Evolutionary conservation across 148 eudicot genomes (phyloP).

Genomic region (Rhododendron ovatum): DNA sequence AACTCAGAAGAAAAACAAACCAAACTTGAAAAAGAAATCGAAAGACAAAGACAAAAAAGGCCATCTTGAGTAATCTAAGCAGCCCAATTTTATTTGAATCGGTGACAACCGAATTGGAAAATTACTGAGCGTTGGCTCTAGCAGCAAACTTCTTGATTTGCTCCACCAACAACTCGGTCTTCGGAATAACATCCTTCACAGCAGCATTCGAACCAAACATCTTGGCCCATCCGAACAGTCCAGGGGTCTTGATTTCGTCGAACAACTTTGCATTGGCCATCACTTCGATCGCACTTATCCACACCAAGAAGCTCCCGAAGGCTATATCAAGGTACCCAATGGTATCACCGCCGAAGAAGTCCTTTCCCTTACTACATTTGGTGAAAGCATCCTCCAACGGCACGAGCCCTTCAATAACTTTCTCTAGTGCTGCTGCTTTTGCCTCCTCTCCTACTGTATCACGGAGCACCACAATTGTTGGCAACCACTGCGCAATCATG

Average conservation of each 20-base stretch:
- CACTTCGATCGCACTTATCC: constrained; percentile 18
- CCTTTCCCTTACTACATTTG: constrained; percentile 27
- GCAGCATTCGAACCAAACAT: constrained; percentile 24
- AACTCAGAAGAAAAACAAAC: too few relatives aligned
- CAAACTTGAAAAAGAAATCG: too few relatives aligned
- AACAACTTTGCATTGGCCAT: constrained; percentile 8
- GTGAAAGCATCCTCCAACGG: constrained; percentile 29
- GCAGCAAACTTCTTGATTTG: not conserved
- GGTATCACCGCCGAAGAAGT: constrained; percentile 15
- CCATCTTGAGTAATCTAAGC: not conserved
- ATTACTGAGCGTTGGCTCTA: not conserved
- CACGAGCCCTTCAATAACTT: constrained; percentile 7
- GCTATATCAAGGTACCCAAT: constrained; percentile 40
- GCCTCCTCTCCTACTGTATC: not conserved
- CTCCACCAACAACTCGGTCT: constrained; percentile 19
- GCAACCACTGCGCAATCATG: constrained; percentile 16
- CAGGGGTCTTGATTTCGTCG: constrained; percentile 24
- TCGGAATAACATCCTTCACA: constrained; percentile 22
- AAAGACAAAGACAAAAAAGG: too few relatives aligned
- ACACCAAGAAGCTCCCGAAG: constrained; percentile 28
- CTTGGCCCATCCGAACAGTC: constrained; percentile 29
- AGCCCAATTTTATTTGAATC: not conserved
- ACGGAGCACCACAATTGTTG: not conserved
- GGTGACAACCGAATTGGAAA: not conserved
- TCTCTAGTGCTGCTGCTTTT: not conserved